phyloP scores from a whole-genome alignment of 1,284 basidiomycete species.

The Pascua sp. region DNA sequence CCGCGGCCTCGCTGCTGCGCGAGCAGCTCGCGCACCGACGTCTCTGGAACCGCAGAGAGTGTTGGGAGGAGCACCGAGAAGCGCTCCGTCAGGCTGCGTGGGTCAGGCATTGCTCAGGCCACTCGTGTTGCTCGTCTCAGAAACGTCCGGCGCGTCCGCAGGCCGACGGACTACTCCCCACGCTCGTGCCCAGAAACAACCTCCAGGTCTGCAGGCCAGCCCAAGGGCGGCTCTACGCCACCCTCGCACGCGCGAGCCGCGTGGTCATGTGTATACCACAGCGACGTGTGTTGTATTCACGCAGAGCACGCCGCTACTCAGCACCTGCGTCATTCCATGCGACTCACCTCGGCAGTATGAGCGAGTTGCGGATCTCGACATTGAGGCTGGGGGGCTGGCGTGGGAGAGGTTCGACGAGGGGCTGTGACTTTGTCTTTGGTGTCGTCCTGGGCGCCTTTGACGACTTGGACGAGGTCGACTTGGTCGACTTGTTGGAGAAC shows the following conservation, averaged over 20 bases:
- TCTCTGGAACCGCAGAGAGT: conserved; percentile 32
- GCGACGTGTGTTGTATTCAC: no score
- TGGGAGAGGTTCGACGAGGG: neutral
- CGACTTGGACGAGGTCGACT: no score
- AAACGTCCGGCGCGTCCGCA: no score
- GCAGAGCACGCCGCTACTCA: no score
- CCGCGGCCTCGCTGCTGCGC: conserved; percentile 37
- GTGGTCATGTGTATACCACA: no score
- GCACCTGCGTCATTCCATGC: no score
- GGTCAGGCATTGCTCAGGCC: neutral
- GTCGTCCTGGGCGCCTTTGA: neutral
- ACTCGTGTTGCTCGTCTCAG: no score
- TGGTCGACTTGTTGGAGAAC: conserved; percentile 2
- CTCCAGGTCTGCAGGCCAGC: no score
- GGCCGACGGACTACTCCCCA: no score
- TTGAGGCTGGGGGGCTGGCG: conserved; percentile 27
- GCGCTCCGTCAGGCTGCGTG: conserved; percentile 34
- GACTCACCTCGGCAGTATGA: conserved; percentile 44
- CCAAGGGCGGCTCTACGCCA: no score
- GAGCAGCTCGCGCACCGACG: conserved; percentile 33
- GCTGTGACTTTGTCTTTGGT: conserved; percentile 2
- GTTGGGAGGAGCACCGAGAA: conserved; percentile 45
- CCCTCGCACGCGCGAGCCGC: no score
- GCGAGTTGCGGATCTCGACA: conserved; percentile 42
- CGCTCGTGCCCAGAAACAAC: no score